Conservation (phyloP, 2,329 filamentous ascomycete species). For the Fusarium torulosum region DNA sequence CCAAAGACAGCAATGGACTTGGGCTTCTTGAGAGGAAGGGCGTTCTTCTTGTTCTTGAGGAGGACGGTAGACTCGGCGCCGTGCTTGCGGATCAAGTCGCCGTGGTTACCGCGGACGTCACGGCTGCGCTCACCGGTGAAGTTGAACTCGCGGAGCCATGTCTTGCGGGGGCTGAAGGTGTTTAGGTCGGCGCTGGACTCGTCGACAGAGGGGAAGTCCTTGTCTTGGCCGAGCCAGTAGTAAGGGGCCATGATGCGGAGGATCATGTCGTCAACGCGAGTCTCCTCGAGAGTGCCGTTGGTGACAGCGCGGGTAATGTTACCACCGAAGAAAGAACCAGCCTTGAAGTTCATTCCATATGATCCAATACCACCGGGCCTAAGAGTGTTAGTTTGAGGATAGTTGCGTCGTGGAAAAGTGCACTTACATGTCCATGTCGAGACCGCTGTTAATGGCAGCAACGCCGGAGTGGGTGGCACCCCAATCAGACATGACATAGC, state of each 20-base stretch:
- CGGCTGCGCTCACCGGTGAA: conserved; percentile 66
- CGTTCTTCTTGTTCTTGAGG: conserved; percentile 76
- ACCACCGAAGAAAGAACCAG: conserved; percentile 59
- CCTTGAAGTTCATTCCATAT: conserved; percentile 49
- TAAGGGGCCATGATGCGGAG: conserved; percentile 67
- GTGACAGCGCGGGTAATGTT: conserved; percentile 62
- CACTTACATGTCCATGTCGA: conserved; percentile 68
- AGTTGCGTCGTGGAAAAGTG: background rate
- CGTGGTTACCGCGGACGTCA: conserved; percentile 67
- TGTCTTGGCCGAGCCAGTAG: conserved; percentile 63
- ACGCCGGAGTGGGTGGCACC: conserved; percentile 79
- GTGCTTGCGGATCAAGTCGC: conserved; percentile 67
- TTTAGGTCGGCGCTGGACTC: conserved; percentile 62
- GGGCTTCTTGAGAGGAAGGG: conserved; percentile 70
- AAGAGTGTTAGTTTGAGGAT: background rate
- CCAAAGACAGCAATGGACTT: conserved; percentile 69
- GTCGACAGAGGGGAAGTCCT: conserved; percentile 59
- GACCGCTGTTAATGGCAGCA: conserved; percentile 74
- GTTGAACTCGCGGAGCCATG: conserved; percentile 57
- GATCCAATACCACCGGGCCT: conserved; percentile 56
- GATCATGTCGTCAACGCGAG: conserved; percentile 61
- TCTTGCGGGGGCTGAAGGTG: conserved; percentile 62
- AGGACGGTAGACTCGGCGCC: conserved; percentile 71
- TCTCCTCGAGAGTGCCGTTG: conserved; percentile 59
- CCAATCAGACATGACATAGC: conserved; percentile 85